Evolutionary conservation across 202 grass and related monocot species (phyloP), one percentile per base, ranked within the genome.

Genomic region (Carex arenaria): DNA sequence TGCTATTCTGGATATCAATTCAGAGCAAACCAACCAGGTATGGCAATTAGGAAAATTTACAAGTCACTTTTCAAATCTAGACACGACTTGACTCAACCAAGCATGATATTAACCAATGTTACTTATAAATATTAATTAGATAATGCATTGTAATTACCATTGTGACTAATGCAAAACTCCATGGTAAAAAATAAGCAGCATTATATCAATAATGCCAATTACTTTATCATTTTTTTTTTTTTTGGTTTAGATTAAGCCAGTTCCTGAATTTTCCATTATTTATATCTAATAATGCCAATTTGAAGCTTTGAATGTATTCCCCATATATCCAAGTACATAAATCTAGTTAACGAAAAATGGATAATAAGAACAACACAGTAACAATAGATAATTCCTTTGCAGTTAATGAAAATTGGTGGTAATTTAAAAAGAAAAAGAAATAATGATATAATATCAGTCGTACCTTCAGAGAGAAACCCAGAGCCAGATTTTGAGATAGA

Each of bases 401-500:
- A 38, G 19, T 18, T 43, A 51, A 12, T 76, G 19, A 61, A n/a
- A 84, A 75, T 14, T 43, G 67, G 20, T 32, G 1, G 15, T 31
- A 38, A 10, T 60, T 19, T 61, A 80, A 19, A 61, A 68, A 32
- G 7, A 28, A 85, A 76, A 62, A 69, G 28, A 64, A 53, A 6
- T 18, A 14, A 67, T 67, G 55, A 71, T 71, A 64, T 30, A 10
- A 65, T 43, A 77, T 28, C 20, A 67, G 52, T 31, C 45, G 69
- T 85, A 94, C 94, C 91, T 89, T 97, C 80, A 7, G 82, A 93
- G 86, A 94, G 94, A 88, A 80, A 90, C 5, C 89, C 86, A 64
- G 87, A 83, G 69, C 87, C 85, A 57, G 38, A 72, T 51, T 85
- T 88, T 43, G 94, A 90, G 55, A 85, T 51, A 31, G 89, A 88